phyloP scores from a whole-genome alignment of 495 filamentous ascomycete species.

The Aspergillus hancockii region DNA sequence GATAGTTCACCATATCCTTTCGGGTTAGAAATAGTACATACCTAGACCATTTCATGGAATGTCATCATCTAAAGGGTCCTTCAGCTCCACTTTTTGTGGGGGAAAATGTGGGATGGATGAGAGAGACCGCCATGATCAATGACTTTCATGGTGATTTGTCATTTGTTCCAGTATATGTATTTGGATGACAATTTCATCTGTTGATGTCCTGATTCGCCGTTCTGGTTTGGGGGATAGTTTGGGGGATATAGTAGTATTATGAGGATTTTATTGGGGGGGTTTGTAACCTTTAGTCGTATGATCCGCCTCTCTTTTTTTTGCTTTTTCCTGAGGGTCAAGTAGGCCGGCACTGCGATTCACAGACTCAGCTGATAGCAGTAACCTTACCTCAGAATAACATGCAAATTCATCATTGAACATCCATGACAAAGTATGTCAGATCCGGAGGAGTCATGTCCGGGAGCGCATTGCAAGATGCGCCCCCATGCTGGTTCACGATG shows the following conservation, averaged over 20 bases:
- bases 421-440: not conserved
- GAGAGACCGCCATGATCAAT: not conserved
- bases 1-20: not conserved
- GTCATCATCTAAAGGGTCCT: not conserved
- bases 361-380: not conserved
- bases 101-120: not conserved
- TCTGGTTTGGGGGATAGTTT: too few species aligned
- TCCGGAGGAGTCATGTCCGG: not conserved
- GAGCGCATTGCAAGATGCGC: slow-evolving; percentile 1
- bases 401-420: not conserved
- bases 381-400: not conserved
- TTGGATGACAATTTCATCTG: too few species aligned
- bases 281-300: too few species aligned
- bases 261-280: too few species aligned
- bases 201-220: too few species aligned
- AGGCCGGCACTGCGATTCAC: not conserved
- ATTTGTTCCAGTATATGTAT: too few species aligned
- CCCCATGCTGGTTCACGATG: slow-evolving; percentile 16
- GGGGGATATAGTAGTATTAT: too few species aligned
- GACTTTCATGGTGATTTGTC: not conserved
- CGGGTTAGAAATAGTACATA: slow-evolving; percentile 5
- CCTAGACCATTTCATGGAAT: slow-evolving; percentile 1
- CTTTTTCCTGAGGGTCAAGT: not conserved
- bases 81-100: not conserved
- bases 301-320: not conserved